Evolutionary conservation across 2,329 filamentous ascomycete species (phyloP).

Genomic region (Fusarium hostae): DNA sequence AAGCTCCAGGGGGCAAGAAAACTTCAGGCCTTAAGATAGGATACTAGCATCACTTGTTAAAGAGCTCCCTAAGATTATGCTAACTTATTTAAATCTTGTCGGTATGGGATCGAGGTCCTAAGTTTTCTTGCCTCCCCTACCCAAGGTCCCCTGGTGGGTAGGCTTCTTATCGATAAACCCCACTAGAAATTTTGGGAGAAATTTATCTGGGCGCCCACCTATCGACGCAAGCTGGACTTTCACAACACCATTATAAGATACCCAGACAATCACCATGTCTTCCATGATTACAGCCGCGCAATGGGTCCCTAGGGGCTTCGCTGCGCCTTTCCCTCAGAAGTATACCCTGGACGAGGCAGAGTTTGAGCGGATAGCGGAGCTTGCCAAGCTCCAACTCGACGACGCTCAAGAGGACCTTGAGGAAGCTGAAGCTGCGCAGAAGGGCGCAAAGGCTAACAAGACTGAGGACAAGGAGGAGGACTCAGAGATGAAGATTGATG

Average conservation of each 20-base stretch:
- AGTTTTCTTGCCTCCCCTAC: not conserved
- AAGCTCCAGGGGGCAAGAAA: not conserved
- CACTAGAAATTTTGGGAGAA: slow-evolving; percentile 51
- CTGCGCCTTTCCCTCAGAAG: slow-evolving; percentile 79
- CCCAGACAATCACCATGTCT: slow-evolving; percentile 60
- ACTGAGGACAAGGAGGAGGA: slow-evolving; percentile 47
- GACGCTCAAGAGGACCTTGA: slow-evolving; percentile 90
- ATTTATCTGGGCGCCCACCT: slow-evolving; percentile 42
- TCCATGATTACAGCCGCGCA: slow-evolving; percentile 79
- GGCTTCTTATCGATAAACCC: slow-evolving; percentile 55
- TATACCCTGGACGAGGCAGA: slow-evolving; percentile 81
- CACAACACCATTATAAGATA: slow-evolving; percentile 41
- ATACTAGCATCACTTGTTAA: not conserved
- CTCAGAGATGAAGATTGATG: slow-evolving; percentile 52
- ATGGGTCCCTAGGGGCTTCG: slow-evolving; percentile 82
- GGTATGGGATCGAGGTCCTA: not conserved
- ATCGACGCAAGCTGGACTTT: slow-evolving; percentile 24
- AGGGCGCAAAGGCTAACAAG: slow-evolving; percentile 41
- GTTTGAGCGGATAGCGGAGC: slow-evolving; percentile 77
- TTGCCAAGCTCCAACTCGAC: slow-evolving; percentile 84
- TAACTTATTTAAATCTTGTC: not conserved
- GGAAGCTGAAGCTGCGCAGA: slow-evolving; percentile 66
- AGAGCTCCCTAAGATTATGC: not conserved
- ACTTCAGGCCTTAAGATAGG: not conserved
- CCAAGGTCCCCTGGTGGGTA: slow-evolving; percentile 3